phyloP scores from a whole-genome alignment of 176 grass and related monocot species.

The Eragrostis curvula region DNA sequence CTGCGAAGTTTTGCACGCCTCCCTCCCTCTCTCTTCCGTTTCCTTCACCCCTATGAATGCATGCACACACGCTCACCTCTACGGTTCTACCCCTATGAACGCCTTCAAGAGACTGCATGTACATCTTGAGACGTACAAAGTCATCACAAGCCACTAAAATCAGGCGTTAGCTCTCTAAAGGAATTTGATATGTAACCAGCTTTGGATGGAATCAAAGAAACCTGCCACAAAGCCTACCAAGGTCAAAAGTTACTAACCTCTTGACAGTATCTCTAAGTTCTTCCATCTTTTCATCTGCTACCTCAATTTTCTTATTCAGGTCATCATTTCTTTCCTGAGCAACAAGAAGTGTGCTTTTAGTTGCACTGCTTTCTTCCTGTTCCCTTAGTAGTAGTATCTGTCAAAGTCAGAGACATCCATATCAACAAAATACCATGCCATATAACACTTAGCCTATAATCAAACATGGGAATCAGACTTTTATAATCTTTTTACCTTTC shows the following conservation, averaged over 20 bases:
- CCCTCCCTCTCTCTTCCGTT: too few species aligned
- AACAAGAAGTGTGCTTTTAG: conserved; percentile 51
- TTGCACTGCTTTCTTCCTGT: conserved; percentile 60
- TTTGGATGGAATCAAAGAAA: conserved; percentile 14
- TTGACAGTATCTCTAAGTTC: conserved; percentile 57
- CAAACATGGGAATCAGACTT: not conserved
- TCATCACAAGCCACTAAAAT: not conserved
- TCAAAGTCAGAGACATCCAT: conserved; percentile 29
- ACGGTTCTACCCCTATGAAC: too few species aligned
- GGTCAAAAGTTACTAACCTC: conserved; percentile 47
- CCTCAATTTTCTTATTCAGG: conserved; percentile 50
- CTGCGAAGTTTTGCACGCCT: too few species aligned
- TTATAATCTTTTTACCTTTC: not conserved
- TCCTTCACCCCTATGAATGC: too few species aligned
- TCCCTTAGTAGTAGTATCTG: conserved; percentile 55
- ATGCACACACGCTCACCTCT: too few species aligned
- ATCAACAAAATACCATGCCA: conserved; percentile 37
- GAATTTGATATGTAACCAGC: conserved; percentile 3
- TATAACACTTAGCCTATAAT: conserved; percentile 8
- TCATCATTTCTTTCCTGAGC: conserved; percentile 52
- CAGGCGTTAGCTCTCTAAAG: not conserved
- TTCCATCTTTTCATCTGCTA: conserved; percentile 50
- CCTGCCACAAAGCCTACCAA: conserved; percentile 11
- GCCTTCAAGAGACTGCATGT: too few species aligned
- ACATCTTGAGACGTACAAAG: too few species aligned